Evolutionary conservation across 208 protist species (phyloP).

Genomic region (Crithidia fasciculata): DNA sequence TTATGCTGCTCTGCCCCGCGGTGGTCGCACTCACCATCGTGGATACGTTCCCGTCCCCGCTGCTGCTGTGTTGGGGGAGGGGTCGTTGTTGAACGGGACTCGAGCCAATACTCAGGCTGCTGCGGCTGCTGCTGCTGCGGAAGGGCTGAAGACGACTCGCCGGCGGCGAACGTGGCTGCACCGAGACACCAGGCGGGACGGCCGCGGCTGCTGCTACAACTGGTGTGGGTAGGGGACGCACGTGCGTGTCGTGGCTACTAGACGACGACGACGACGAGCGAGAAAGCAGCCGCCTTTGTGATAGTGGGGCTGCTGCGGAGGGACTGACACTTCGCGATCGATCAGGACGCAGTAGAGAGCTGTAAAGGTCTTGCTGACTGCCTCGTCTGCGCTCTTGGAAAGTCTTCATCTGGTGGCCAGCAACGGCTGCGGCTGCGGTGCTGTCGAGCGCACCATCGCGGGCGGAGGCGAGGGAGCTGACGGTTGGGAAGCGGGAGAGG

Average conservation of each 20-base stretch:
- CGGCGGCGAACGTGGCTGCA: background rate
- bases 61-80: background rate
- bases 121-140: background rate
- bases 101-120: background rate
- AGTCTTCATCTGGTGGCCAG: too few relatives aligned
- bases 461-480: constrained; percentile 7
- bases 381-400: too few relatives aligned
- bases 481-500: background rate
- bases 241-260: too few relatives aligned
- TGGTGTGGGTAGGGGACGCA: too few relatives aligned
- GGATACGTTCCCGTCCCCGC: background rate
- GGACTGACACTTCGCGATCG: too few relatives aligned
- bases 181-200: background rate
- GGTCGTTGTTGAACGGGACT: background rate
- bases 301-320: too few relatives aligned
- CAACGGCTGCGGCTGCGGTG: too few relatives aligned
- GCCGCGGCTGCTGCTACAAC: background rate
- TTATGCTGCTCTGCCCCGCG: background rate
- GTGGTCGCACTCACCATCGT: constrained; percentile 13
- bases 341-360: background rate
- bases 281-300: too few relatives aligned
- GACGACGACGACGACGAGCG: too few relatives aligned
- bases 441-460: too few relatives aligned
- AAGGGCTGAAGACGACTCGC: background rate
- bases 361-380: background rate